Percentiles rank a stretch among this genome's conserved stretches.
Conservation (phyloP, 2,329 filamentous ascomycete species). For the Xylaria sp. region DNA sequence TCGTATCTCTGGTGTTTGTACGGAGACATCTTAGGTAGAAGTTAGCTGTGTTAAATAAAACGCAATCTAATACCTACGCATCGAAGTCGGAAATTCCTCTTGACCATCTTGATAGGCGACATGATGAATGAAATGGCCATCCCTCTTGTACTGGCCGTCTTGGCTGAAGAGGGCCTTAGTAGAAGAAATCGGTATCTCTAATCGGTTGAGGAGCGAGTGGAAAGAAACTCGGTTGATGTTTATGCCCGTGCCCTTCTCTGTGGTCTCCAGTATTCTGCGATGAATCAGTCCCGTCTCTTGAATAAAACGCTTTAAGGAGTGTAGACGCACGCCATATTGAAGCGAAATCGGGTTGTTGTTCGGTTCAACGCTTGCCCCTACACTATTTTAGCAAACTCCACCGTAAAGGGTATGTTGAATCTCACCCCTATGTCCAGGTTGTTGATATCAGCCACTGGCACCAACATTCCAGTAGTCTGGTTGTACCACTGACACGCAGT, state of each 20-base stretch:
- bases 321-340: constrained; percentile 1
- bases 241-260: background rate
- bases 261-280: background rate
- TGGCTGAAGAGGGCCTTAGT: background rate
- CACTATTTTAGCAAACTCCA: too few relatives aligned
- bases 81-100: background rate
- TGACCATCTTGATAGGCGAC: background rate
- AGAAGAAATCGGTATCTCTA: constrained; percentile 1
- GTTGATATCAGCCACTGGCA: too few relatives aligned
- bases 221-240: background rate
- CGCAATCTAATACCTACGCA: background rate
- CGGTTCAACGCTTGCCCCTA: background rate
- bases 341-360: background rate
- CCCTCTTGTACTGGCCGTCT: background rate
- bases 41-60: background rate
- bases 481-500: too few relatives aligned
- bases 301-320: background rate
- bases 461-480: too few relatives aligned
- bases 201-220: background rate
- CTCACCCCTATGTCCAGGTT: too few relatives aligned
- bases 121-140: background rate
- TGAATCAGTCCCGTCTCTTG: background rate
- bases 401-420: too few relatives aligned
- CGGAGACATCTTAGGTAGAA: background rate
- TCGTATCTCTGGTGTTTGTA: constrained; percentile 2